Evolutionary conservation across 2,329 filamentous ascomycete genomes (phyloP).

Genomic region (Pseudogymnoascus sp.): DNA sequence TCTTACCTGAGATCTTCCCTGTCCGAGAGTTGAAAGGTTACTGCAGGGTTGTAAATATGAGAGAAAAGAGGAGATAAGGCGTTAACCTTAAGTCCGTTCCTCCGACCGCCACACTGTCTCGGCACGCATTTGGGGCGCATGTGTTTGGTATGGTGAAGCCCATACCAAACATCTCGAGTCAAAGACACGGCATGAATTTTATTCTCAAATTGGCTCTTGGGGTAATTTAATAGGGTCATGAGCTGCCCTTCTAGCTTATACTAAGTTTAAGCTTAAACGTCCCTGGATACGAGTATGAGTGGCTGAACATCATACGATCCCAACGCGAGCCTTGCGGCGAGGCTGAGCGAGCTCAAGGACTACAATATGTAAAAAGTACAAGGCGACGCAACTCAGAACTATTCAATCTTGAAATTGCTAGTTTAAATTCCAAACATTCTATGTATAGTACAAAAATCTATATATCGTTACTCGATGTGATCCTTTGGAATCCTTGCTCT

Average conservation of each 20-base stretch:
- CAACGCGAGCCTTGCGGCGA: background rate
- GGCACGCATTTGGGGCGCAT: background rate
- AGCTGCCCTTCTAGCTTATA: background rate
- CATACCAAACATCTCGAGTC: background rate
- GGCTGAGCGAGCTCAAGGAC: background rate
- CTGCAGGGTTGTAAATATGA: background rate
- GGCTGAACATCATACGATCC: background rate
- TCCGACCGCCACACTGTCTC: background rate
- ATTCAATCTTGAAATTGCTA: no score
- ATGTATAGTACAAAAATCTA: background rate
- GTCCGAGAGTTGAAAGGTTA: background rate
- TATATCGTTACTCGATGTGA: background rate
- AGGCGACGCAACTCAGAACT: no score
- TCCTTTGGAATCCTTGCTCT: background rate
- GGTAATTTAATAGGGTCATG: background rate
- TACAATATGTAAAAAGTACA: no score
- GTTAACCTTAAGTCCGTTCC: background rate
- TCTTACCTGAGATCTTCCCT: background rate
- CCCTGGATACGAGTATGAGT: background rate
- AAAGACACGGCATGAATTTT: background rate
- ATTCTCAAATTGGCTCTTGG: background rate
- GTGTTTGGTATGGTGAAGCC: background rate
- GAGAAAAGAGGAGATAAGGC: slow-evolving; percentile 3
- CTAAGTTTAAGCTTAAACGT: background rate
- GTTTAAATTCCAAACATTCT: background rate